Conservation (phyloP, 768 basidiomycete genomes). For the Dictyophora rubrovolvata region DNA sequence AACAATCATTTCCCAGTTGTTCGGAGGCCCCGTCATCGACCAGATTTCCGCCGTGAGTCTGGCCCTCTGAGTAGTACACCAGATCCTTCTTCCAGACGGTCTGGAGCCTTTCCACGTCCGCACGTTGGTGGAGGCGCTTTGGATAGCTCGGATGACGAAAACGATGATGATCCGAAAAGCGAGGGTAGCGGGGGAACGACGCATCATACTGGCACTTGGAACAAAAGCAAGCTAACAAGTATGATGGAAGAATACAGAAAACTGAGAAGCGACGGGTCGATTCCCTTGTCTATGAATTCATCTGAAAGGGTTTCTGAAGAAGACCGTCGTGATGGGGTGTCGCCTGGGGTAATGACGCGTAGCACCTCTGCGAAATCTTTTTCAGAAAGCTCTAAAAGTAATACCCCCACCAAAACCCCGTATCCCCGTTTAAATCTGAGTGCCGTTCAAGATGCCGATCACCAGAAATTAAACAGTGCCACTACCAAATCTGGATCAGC, state of each 20-base stretch:
- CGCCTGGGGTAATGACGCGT: not conserved
- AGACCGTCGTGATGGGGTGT: not conserved
- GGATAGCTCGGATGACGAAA: conserved; percentile 51
- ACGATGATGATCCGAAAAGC: not conserved
- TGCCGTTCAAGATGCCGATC: not conserved
- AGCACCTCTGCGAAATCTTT: not conserved
- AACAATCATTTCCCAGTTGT: not conserved
- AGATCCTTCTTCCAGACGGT: not conserved
- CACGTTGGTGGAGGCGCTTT: conserved; percentile 72
- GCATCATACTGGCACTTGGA: not conserved
- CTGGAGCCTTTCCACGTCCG: not conserved
- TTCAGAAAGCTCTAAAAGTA: not conserved
- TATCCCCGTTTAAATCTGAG: not conserved
- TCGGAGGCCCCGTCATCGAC: not conserved
- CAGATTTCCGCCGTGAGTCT: conserved; percentile 1
- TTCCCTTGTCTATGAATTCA: not conserved
- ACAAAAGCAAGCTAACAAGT: not conserved
- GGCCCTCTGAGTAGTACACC: not conserved
- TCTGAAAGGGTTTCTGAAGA: not conserved
- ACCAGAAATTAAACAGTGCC: not conserved
- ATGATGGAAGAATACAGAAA: not conserved
- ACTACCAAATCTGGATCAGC: not conserved
- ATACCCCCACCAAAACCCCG: not conserved
- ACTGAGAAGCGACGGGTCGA: not conserved
- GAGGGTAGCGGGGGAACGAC: not conserved